Base-by-base conservation (phyloP, 345 rosid genomes). In the Rhodomyrtus tomentosa region DNA sequence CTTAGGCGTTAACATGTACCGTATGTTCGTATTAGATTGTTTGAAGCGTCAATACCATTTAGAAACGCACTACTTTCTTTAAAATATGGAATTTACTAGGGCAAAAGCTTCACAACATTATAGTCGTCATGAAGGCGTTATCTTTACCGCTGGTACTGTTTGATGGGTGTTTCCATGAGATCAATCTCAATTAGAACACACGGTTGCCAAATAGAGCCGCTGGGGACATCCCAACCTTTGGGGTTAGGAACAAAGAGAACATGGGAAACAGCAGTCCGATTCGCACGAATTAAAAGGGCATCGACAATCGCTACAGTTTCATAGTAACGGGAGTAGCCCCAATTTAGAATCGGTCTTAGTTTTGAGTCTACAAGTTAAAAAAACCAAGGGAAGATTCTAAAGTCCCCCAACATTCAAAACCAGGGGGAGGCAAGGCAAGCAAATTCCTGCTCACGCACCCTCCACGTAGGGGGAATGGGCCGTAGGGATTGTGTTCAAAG, bases 1-100 rank as follows among this genome's bases (percentile, higher is more conserved):
- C n/a, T n/a, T n/a, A n/a, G n/a, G n/a, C n/a, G n/a, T 68, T 8
- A 32, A 68, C 36, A 68, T 0, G 5, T 0, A 32, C 3, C 0
- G 2, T 68, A 10, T 32, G 16, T 32, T 68, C 76, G 36, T 29
- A 68, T 20, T 36, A 18, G 10, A 68, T 68, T 38, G 20, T 32
- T 18, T 5, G 3, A 68, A 5, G 4, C 0, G 3, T 36, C 3
- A 42, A 68, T 20, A 8, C 45, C 16, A 36, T 36, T 4, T 10
- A 62, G 22, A 32, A 32, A 62, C 7, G 42, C 11, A 50, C 4
- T 13, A 50, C 14, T 50, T 12, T 50, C 52, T 50, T 50, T 1
- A 45, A 50, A 58, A 13, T 29, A 16, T 27, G 21, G 21, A 38
- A 59, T 59, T 14, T 9, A 59, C 38, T 27, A 6, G 1, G 21